Evolutionary conservation across 805 yeast species (phyloP).

Genomic region (Candida maesae): DNA sequence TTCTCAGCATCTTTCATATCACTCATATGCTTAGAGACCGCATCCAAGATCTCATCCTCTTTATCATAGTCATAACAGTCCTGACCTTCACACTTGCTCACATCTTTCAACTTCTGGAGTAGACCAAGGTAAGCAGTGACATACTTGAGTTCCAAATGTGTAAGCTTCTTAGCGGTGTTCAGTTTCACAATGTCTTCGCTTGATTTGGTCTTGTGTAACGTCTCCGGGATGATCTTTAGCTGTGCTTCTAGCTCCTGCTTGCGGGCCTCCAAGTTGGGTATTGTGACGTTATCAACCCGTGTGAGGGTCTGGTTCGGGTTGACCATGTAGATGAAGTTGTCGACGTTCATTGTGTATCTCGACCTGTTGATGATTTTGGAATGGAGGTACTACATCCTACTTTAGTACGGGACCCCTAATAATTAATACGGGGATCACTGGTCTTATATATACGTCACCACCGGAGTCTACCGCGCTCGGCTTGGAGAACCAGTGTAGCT

Average conservation of each 20-base stretch:
- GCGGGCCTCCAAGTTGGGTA: slow-evolving; percentile 20
- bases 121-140: slow-evolving; percentile 19
- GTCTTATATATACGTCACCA: too few species aligned
- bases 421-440: too few species aligned
- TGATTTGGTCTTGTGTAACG: slow-evolving; percentile 5
- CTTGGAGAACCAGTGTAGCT: neutral
- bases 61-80: slow-evolving; percentile 25
- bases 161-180: slow-evolving; percentile 4
- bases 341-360: neutral
- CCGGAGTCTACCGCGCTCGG: neutral
- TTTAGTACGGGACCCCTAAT: too few species aligned
- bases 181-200: slow-evolving; percentile 1
- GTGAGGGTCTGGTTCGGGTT: slow-evolving; percentile 26
- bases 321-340: slow-evolving; percentile 17
- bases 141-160: slow-evolving; percentile 20
- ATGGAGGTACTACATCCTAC: too few species aligned
- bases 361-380: too few species aligned
- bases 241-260: slow-evolving; percentile 12
- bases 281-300: slow-evolving; percentile 20
- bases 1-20: slow-evolving; percentile 22
- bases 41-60: slow-evolving; percentile 25
- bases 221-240: slow-evolving; percentile 9
- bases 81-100: slow-evolving; percentile 11
- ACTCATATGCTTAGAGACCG: slow-evolving; percentile 20
- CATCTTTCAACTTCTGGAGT: slow-evolving; percentile 16